phyloP scores from a whole-genome alignment of 805 yeast genomes.

The Barnettozyma vustinii region DNA sequence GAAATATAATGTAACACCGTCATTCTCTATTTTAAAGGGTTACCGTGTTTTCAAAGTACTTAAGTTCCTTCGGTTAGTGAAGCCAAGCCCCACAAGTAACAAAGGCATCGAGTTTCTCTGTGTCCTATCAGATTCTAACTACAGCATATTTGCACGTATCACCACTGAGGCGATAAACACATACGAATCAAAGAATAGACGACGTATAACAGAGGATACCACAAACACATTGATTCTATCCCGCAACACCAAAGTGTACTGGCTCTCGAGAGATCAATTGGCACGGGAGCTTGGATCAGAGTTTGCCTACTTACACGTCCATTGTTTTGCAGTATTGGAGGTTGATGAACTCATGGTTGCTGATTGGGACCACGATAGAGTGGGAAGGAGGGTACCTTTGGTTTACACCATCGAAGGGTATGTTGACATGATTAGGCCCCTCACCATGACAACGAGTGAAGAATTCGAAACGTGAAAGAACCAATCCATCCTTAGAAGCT shows the following conservation, averaged over 20 bases:
- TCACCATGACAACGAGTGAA: not conserved
- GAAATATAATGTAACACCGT: not conserved
- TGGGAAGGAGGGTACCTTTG: not conserved
- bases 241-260: constrained; percentile 1
- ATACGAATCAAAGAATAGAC: constrained; percentile 1
- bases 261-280: not conserved
- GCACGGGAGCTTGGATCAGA: not conserved
- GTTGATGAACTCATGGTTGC: not conserved
- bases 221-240: constrained; percentile 4
- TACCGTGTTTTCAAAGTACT: constrained; percentile 6
- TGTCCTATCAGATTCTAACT: constrained; percentile 6
- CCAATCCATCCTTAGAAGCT: not conserved
- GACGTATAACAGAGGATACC: constrained; percentile 5
- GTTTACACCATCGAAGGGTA: constrained; percentile 3
- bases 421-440: not conserved
- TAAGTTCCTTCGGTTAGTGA: constrained; percentile 1
- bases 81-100: not conserved
- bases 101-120: not conserved
- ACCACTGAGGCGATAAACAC: not conserved
- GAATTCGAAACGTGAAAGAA: constrained; percentile 1
- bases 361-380: constrained; percentile 5
- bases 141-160: constrained; percentile 3
- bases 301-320: not conserved
- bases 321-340: constrained; percentile 4
- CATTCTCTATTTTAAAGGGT: not conserved